These are phyloP conservation scores for Malus sylvestris DNA, from an alignment of 306 rosid genomes.

Conservation along the genomic window DNA sequence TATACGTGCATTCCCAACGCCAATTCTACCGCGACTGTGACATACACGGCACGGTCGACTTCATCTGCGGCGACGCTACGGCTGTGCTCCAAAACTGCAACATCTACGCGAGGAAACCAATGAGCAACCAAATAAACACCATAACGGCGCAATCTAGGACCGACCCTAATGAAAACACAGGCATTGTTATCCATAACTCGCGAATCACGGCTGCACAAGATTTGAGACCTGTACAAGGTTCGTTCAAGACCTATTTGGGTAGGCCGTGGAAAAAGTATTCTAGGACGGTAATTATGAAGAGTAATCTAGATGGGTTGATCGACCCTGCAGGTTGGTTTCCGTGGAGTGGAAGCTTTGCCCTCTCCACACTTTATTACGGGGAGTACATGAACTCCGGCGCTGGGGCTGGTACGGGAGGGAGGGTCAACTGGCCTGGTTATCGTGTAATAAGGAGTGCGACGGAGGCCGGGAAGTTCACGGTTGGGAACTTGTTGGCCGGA, in stretches of 20 bases:
- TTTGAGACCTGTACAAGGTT: constrained; percentile 24
- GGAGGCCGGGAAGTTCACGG: constrained; percentile 53
- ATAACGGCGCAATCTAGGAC: constrained; percentile 65
- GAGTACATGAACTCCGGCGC: constrained; percentile 59
- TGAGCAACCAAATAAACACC: constrained; percentile 40
- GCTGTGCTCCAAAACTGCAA: constrained; percentile 57
- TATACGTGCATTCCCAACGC: constrained; percentile 55
- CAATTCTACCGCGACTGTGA: constrained; percentile 86
- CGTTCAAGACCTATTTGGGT: constrained; percentile 45
- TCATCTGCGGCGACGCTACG: constrained; percentile 61
- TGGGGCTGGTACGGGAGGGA: constrained; percentile 48
- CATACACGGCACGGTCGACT: constrained; percentile 67
- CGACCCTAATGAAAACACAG: constrained; percentile 69
- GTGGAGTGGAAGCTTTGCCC: constrained; percentile 61
- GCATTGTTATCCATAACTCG: constrained; percentile 53
- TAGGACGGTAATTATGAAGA: constrained; percentile 64
- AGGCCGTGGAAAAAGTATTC: constrained; percentile 76
- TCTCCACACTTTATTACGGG: constrained; percentile 51
- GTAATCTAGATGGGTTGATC: constrained; percentile 32
- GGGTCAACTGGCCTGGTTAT: constrained; percentile 70
- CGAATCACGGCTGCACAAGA: constrained; percentile 32
- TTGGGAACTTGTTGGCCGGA: constrained; percentile 52
- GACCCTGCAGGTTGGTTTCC: constrained; percentile 55
- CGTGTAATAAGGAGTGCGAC: constrained; percentile 30
- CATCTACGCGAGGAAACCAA: constrained; percentile 45